Conservation (phyloP, 495 filamentous ascomycete genomes). For the Penicillium antarcticum region DNA sequence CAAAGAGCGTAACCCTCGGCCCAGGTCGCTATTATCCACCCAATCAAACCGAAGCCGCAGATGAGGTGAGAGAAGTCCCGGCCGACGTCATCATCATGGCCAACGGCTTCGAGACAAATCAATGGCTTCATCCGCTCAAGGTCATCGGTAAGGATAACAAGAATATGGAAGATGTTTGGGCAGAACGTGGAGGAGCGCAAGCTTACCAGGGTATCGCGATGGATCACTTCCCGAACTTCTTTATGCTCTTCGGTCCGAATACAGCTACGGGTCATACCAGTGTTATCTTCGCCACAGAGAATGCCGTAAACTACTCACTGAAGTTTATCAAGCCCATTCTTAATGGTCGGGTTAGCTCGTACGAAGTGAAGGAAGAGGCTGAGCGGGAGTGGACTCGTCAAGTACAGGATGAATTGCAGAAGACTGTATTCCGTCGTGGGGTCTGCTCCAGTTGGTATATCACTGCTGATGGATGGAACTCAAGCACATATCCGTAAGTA, state of each 20-base stretch:
- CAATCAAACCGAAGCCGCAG: conserved; percentile 21
- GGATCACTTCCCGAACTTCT: conserved; percentile 67
- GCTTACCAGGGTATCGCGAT: conserved; percentile 63
- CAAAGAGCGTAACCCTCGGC: conserved; percentile 51
- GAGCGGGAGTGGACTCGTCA: conserved; percentile 51
- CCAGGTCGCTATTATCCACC: conserved; percentile 48
- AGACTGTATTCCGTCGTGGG: conserved; percentile 50
- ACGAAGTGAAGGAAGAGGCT: conserved; percentile 49
- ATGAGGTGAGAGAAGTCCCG: conserved; percentile 41
- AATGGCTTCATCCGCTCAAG: conserved; percentile 34
- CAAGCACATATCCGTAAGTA: conserved; percentile 56
- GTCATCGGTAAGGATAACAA: conserved; percentile 45
- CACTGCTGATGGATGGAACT: conserved; percentile 56
- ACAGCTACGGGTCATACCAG: conserved; percentile 61
- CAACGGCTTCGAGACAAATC: conserved; percentile 52
- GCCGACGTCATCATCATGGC: conserved; percentile 60
- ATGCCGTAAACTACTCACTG: conserved; percentile 50
- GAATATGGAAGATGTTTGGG: conserved; percentile 51
- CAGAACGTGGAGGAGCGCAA: conserved; percentile 56
- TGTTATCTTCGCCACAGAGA: conserved; percentile 59
- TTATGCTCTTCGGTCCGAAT: conserved; percentile 65
- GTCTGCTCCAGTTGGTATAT: conserved; percentile 59
- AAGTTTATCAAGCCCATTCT: conserved; percentile 43
- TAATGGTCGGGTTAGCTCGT: conserved; percentile 35
- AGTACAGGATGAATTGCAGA: conserved; percentile 50